Conservation (phyloP, 1,284 basidiomycete species). For the Leucoagaricus sp. region DNA sequence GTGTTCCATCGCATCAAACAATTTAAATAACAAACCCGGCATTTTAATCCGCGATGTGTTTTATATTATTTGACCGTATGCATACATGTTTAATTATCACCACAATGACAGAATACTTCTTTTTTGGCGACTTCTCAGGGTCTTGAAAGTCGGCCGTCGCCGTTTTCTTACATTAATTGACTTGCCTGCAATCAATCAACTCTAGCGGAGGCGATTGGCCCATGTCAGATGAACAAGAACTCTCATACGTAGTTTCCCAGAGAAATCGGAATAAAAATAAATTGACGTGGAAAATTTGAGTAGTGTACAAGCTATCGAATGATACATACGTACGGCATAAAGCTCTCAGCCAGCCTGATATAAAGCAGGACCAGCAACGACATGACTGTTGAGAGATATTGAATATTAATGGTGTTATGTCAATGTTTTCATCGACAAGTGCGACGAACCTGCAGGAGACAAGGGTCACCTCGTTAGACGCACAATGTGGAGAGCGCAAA, state of each 20-base stretch:
- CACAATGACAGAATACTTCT: neutral
- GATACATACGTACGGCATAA: too few species aligned
- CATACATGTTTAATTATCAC: neutral
- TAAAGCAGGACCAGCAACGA: conserved; percentile 59
- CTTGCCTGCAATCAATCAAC: neutral
- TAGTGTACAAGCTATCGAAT: too few species aligned
- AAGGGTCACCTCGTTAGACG: neutral
- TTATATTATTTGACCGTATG: neutral
- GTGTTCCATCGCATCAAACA: neutral
- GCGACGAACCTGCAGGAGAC: conserved; percentile 45
- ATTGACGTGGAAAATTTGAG: too few species aligned
- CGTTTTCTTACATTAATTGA: neutral
- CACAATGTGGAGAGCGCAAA: neutral
- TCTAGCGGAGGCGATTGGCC: too few species aligned
- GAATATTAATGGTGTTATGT: conserved; percentile 63
- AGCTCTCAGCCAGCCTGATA: conserved; percentile 45
- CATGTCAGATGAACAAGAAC: too few species aligned
- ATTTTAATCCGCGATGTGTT: neutral
- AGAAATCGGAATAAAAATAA: too few species aligned
- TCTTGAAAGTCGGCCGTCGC: neutral
- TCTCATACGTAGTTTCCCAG: too few species aligned
- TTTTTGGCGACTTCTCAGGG: neutral
- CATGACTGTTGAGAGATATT: conserved; percentile 58
- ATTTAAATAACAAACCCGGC: neutral
- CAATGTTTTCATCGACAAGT: conserved; percentile 51